These are phyloP conservation scores for Cryptococcus maquisensis DNA, from an alignment of 1,284 basidiomycete genomes.

Conservation along the genomic window DNA sequence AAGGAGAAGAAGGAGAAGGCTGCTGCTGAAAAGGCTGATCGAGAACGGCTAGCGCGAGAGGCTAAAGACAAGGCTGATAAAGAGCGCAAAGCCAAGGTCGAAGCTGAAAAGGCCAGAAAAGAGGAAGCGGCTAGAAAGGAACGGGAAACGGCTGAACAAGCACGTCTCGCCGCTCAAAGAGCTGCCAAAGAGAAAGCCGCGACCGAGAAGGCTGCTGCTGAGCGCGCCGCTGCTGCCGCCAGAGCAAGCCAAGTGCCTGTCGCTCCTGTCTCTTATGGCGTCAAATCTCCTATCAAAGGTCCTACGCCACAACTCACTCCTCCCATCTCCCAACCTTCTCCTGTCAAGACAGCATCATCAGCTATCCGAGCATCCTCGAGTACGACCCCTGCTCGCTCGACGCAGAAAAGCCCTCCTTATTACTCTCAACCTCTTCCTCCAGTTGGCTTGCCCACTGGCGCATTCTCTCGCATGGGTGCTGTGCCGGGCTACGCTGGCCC, in stretches of 20 bases:
- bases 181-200: constrained; percentile 36
- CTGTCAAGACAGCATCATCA: constrained; percentile 66
- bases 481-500: constrained; percentile 14
- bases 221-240: constrained; percentile 10
- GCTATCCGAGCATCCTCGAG: constrained; percentile 61
- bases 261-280: constrained; percentile 6
- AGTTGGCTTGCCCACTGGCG: constrained; percentile 7
- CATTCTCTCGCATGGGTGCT: constrained; percentile 18
- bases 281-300: constrained; percentile 23
- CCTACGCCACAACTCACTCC: constrained; percentile 23
- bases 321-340: constrained; percentile 75
- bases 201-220: constrained; percentile 29
- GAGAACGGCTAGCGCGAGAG: constrained; percentile 37
- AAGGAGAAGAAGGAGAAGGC: constrained; percentile 60
- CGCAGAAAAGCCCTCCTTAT: constrained; percentile 35
- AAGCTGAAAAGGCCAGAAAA: constrained; percentile 34
- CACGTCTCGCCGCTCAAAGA: constrained; percentile 40
- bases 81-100: constrained; percentile 36
- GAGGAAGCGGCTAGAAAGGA: constrained; percentile 40
- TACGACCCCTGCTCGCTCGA: constrained; percentile 49
- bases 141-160: constrained; percentile 38
- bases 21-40: constrained; percentile 61
- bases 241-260: constrained; percentile 6
- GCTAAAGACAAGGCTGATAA: constrained; percentile 38
- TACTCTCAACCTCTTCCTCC: constrained; percentile 27